phyloP scores from a whole-genome alignment of 2,329 filamentous ascomycete species.

The Tolypocladium capitatum region DNA sequence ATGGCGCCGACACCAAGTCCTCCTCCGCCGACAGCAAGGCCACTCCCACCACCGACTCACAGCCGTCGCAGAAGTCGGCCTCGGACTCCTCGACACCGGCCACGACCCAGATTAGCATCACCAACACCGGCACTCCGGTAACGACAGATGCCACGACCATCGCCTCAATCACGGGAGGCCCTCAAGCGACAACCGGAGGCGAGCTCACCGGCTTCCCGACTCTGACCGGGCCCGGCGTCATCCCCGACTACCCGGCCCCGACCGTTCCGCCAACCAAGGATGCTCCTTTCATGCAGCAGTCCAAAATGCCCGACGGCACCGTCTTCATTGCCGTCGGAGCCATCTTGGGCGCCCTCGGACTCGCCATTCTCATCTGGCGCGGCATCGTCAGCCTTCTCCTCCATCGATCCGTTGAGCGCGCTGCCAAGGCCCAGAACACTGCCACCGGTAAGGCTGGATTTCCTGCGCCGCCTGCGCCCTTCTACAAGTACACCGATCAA shows the following conservation, averaged over 20 bases:
- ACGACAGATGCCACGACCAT: constrained; percentile 3
- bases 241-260: constrained; percentile 53
- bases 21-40: constrained; percentile 2
- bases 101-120: constrained; percentile 6
- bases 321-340: constrained; percentile 93
- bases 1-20: constrained; percentile 6
- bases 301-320: constrained; percentile 75
- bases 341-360: constrained; percentile 68
- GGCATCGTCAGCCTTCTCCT: constrained; percentile 78
- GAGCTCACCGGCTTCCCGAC: constrained; percentile 25
- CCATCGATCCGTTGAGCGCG: constrained; percentile 78
- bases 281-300: constrained; percentile 87
- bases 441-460: constrained; percentile 58
- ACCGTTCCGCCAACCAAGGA: constrained; percentile 69
- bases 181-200: constrained; percentile 7
- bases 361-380: constrained; percentile 79
- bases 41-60: constrained; percentile 1
- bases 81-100: not conserved
- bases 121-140: constrained; percentile 5
- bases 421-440: constrained; percentile 60
- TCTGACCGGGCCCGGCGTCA: constrained; percentile 23
- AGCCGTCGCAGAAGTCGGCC: constrained; percentile 1
- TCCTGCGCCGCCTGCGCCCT: constrained; percentile 41
- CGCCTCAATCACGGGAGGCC: constrained; percentile 10
- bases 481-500: constrained; percentile 52